A percentile compares a stretch with the other conserved stretches of the same genome.
Conservation (phyloP, 192 early-diverging fungal genomes). For the Chytriomyces sp. region DNA sequence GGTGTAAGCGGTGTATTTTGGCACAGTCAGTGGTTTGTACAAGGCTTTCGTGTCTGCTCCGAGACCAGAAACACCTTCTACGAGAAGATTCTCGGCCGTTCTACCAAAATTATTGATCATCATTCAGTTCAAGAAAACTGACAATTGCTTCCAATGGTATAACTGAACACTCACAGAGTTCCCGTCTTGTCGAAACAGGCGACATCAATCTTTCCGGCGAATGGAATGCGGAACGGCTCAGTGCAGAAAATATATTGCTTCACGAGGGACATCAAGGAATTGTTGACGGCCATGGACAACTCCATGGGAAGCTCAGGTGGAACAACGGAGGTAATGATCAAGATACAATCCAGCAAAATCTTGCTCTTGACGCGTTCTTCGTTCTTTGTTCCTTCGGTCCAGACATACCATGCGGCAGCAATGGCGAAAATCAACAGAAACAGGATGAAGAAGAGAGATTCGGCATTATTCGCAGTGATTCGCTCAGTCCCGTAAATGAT, state of each 20-base stretch:
- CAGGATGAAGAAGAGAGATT: conserved; percentile 94
- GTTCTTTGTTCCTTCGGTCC: conserved; percentile 83
- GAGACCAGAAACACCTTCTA: conserved; percentile 90
- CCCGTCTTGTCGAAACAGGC: conserved; percentile 99
- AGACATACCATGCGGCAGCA: conserved; percentile 90
- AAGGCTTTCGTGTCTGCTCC: conserved; percentile 59
- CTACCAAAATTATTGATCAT: not conserved
- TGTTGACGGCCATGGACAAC: conserved; percentile 97
- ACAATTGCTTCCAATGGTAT: too few relatives aligned
- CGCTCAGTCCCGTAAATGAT: conserved; percentile 98
- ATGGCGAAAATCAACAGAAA: conserved; percentile 97
- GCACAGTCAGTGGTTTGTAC: conserved; percentile 59
- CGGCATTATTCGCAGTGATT: conserved; percentile 96
- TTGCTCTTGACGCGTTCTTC: conserved; percentile 86
- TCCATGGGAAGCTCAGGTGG: conserved; percentile 99
- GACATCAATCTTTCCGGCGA: conserved; percentile 95
- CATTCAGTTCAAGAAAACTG: not conserved
- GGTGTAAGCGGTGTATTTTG: conserved; percentile 75
- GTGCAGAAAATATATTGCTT: conserved; percentile 90
- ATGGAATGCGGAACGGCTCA: conserved; percentile 99
- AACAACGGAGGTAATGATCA: conserved; percentile 98
- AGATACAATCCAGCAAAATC: conserved; percentile 92
- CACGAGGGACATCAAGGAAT: conserved; percentile 89
- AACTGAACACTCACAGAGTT: conserved; percentile 64
- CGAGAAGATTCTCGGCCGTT: conserved; percentile 92